Conservation (phyloP, 306 rosid species). For the Prosopis cineraria region DNA sequence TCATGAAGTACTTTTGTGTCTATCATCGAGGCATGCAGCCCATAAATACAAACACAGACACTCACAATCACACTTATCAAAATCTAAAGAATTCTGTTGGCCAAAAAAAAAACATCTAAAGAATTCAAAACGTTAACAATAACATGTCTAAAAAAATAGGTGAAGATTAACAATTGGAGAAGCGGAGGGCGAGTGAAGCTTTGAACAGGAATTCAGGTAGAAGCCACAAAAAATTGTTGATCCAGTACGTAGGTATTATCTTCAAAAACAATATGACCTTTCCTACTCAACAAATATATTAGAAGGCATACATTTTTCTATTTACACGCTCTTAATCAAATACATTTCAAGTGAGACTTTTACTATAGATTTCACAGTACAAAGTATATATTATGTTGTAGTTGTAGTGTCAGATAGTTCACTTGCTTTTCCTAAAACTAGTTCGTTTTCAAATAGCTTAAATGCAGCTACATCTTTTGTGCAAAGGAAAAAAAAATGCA, state of each 20-base stretch:
- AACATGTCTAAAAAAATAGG: neutral
- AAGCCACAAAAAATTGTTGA: neutral
- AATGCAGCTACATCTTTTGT: constrained; percentile 36
- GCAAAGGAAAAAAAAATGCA: too few species aligned
- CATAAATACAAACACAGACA: too few species aligned
- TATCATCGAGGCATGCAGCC: neutral
- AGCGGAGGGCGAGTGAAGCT: neutral
- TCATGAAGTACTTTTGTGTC: neutral
- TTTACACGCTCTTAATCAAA: neutral
- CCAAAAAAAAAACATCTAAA: too few species aligned
- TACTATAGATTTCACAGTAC: neutral
- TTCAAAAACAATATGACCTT: neutral
- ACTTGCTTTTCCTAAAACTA: neutral
- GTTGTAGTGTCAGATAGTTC: neutral
- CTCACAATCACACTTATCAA: too few species aligned
- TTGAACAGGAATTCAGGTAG: neutral
- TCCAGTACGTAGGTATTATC: neutral
- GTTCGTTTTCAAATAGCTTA: constrained; percentile 18
- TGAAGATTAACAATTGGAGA: neutral
- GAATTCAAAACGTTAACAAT: neutral
- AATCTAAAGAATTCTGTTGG: neutral
- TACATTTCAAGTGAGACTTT: neutral
- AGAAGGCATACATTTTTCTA: neutral
- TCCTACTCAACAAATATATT: neutral
- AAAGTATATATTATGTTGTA: neutral